Evolutionary conservation across 768 basidiomycete genomes (phyloP), one percentile per base, ranked within the genome.

Genomic region (Rhodotorula taiwanensis): DNA sequence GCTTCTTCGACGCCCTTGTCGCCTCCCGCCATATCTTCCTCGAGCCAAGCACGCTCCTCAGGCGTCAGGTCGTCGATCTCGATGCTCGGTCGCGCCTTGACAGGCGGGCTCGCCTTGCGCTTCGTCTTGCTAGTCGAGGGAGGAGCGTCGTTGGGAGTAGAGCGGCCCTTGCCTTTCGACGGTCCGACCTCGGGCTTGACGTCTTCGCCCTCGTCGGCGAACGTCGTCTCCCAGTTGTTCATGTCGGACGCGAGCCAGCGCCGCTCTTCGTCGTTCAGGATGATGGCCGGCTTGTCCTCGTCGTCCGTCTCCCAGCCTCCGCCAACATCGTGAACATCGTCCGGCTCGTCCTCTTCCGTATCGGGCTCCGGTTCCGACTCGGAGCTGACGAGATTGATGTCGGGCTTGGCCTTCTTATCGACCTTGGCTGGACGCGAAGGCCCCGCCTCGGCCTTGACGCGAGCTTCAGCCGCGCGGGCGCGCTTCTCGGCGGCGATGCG

Each of bases 401-500:
- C 28, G 10, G 16, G 27, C 27, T 48, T 30, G 47, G 25, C 4
- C 27, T n/a, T 25, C 47, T 27, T 18, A n/a, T n/a, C 18, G 11
- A 11, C n/a, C n/a, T n/a, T n/a, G n/a, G n/a, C n/a, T n/a, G n/a
- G n/a, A n/a, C n/a, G n/a, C 23, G n/a, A n/a, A n/a, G 44, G 8
- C 5, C 44, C 31, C 6, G 10, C 14, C 31, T 34, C 31, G 21
- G 10, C 7, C 33, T 52, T 34, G 33, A 34, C 33, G 33, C 55
- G 61, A 15, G 39, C 47, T 49, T 58, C 63, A 25, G 33, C 41
- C 3, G 53, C 64, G 43, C 52, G 16, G 6, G 27, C 53, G 41
- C 58, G 53, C 23, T 47, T 20, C 33, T 58, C 66, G 13, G 33
- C 48, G 3, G 39, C 43, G 21, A 62, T 28, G 2, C 66, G 47